These are phyloP conservation scores for Aspergillus leporis DNA, from an alignment of 495 filamentous ascomycete genomes.

Conservation along the genomic window DNA sequence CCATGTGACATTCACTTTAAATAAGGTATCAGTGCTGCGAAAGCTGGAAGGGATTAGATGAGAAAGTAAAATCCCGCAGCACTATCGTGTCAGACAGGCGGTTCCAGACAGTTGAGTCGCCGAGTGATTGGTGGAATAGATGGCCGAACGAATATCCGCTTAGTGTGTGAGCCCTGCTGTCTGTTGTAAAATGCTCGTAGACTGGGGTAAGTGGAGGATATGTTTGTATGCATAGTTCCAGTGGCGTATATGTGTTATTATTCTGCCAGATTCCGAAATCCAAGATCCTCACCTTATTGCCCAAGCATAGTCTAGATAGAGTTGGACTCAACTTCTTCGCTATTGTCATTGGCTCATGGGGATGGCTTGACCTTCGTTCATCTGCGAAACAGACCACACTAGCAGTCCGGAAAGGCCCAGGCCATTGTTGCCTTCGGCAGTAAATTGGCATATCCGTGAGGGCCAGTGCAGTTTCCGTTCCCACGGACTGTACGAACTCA, in stretches of 20 bases:
- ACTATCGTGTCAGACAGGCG: background rate
- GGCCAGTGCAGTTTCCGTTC: slow-evolving; percentile 1
- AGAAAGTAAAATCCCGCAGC: background rate
- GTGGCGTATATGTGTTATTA: slow-evolving; percentile 9
- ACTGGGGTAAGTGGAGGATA: background rate
- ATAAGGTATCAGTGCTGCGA: background rate
- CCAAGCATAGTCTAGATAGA: background rate
- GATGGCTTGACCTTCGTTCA: background rate
- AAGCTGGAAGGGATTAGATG: background rate
- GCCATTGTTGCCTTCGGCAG: background rate
- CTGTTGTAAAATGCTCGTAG: background rate
- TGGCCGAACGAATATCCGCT: background rate
- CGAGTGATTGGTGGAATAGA: background rate
- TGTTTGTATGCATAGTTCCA: slow-evolving; percentile 14
- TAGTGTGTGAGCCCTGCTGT: background rate
- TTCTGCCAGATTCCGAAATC: background rate
- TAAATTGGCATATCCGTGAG: background rate
- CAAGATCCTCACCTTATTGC: background rate
- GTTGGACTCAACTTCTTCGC: background rate
- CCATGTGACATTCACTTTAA: slow-evolving; percentile 3
- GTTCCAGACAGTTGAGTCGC: background rate
- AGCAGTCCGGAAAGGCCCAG: background rate
- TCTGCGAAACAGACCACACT: background rate
- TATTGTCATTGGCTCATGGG: background rate
- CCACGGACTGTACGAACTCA: background rate